These are phyloP conservation scores for Setaria viridis DNA, from an alignment of 202 grass and related monocot species.

Conservation along the genomic window DNA sequence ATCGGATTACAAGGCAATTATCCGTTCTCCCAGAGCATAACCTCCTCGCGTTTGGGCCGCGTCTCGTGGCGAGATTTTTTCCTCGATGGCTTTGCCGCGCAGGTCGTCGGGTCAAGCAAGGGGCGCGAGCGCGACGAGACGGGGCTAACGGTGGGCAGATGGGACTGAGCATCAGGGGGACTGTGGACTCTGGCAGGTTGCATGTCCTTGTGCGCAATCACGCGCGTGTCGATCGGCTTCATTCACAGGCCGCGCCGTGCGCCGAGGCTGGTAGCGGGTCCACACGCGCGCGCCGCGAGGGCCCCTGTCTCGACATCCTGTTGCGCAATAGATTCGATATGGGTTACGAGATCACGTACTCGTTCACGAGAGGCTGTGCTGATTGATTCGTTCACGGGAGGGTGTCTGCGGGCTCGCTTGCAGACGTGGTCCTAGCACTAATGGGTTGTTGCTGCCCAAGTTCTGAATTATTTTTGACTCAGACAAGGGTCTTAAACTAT, in stretches of 20 bases:
- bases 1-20: neutral
- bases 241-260: neutral
- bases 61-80: neutral
- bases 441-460: neutral
- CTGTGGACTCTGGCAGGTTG: neutral
- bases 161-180: neutral
- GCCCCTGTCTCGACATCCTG: neutral
- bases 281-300: neutral
- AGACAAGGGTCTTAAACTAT: too few relatives aligned
- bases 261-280: too few relatives aligned
- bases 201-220: neutral
- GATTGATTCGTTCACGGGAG: conserved; percentile 16
- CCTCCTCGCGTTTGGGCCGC: neutral
- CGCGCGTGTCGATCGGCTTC: neutral
- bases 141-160: neutral
- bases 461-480: neutral
- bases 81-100: neutral
- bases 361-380: neutral
- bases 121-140: neutral
- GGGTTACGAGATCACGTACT: neutral
- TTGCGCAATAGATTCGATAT: neutral
- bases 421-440: neutral
- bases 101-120: neutral
- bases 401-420: neutral
- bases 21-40: neutral